Conservation (phyloP, 73 alveolate species). For the Blepharisma stoltei region DNA sequence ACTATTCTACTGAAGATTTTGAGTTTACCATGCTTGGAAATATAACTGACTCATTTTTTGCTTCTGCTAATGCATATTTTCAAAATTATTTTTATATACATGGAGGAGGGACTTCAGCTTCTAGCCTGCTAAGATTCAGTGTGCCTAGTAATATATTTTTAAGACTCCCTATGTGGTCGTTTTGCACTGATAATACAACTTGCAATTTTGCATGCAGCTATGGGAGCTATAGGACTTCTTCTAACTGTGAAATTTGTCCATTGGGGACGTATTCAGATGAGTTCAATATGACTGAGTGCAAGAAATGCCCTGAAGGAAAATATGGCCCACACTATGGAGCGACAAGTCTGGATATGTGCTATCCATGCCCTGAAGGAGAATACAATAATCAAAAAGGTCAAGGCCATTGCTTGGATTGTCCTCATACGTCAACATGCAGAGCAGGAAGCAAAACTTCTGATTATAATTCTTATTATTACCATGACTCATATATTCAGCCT, state of each 20-base stretch:
- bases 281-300: background rate
- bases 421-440: background rate
- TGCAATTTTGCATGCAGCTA: background rate
- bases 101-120: too few relatives aligned
- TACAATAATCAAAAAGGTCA: background rate
- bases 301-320: slow-evolving; percentile 4
- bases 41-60: too few relatives aligned
- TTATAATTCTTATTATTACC: background rate
- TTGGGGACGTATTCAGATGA: background rate
- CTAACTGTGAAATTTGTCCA: background rate
- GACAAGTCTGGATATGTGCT: background rate
- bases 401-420: background rate
- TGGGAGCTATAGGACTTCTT: background rate
- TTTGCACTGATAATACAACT: too few relatives aligned
- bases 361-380: background rate
- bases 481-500: background rate
- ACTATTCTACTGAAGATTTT: too few relatives aligned
- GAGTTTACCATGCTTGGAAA: too few relatives aligned
- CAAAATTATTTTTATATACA: too few relatives aligned
- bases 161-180: too few relatives aligned
- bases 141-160: too few relatives aligned
- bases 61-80: too few relatives aligned
- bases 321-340: background rate
- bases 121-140: too few relatives aligned
- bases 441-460: background rate